These are phyloP conservation scores for Wallacemonas rigidus DNA, from an alignment of 208 protist species.

Conservation along the genomic window DNA sequence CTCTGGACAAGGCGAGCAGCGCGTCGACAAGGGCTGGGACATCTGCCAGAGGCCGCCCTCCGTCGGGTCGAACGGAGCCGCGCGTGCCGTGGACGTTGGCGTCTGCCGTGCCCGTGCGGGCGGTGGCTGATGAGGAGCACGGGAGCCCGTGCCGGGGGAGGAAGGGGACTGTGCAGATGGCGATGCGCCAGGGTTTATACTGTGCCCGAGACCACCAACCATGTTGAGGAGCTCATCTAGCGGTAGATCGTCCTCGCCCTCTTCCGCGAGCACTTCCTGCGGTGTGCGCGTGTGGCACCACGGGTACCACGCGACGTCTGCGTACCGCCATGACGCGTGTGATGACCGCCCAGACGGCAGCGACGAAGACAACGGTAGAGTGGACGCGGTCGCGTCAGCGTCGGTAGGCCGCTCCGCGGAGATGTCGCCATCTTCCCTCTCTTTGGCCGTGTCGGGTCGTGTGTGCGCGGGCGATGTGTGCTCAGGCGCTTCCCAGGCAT, in stretches of 20 bases:
- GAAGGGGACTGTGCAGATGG: neutral
- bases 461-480: too few relatives aligned
- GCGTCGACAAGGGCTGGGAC: conserved; percentile 59
- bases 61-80: conserved; percentile 58
- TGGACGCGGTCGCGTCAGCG: neutral
- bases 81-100: neutral
- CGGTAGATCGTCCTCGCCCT: conserved; percentile 9
- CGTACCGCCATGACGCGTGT: neutral
- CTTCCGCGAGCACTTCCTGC: conserved; percentile 10
- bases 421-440: neutral
- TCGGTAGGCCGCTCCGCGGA: neutral
- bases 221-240: neutral
- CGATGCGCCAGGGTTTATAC: too few relatives aligned
- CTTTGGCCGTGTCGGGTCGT: neutral
- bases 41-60: conserved; percentile 76
- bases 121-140: conserved; percentile 1
- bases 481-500: too few relatives aligned
- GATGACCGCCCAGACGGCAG: neutral
- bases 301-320: conserved; percentile 12
- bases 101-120: neutral
- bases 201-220: neutral
- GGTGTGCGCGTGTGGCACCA: conserved; percentile 13
- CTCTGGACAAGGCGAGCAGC: conserved; percentile 58
- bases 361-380: neutral
- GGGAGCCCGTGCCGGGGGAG: neutral